Percentiles rank a stretch among this genome's conserved stretches.
Conservation (phyloP, 306 rosid species). For the Purshia tridentata region DNA sequence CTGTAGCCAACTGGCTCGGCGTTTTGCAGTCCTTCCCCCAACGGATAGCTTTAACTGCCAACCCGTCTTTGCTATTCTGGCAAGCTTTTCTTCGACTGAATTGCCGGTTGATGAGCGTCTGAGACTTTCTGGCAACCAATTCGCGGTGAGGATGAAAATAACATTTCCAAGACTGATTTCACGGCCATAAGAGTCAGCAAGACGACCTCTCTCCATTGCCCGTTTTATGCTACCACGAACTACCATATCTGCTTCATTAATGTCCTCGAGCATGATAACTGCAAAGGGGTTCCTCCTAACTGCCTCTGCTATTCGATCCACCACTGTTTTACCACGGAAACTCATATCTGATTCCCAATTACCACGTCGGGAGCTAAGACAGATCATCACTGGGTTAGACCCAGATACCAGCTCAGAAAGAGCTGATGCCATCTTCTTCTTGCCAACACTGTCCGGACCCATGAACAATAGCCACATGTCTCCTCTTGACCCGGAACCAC, state of each 20-base stretch:
- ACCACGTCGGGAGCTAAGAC: constrained; percentile 52
- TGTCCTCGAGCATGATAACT: constrained; percentile 81
- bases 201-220: constrained; percentile 87
- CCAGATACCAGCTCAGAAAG: constrained; percentile 80
- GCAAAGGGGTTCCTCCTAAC: constrained; percentile 74
- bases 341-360: constrained; percentile 59
- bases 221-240: constrained; percentile 65
- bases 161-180: constrained; percentile 83
- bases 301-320: constrained; percentile 81
- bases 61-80: constrained; percentile 45
- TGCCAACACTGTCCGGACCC: constrained; percentile 90
- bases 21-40: constrained; percentile 56
- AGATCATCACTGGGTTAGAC: constrained; percentile 60
- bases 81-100: constrained; percentile 56
- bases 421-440: constrained; percentile 88
- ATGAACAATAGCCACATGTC: constrained; percentile 83
- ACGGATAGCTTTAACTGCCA: constrained; percentile 77
- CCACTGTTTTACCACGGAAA: constrained; percentile 76
- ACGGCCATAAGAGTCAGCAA: constrained; percentile 81
- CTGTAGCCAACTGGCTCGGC: constrained; percentile 60
- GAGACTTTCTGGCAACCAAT: constrained; percentile 75
- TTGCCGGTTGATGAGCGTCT: constrained; percentile 48
- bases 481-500: constrained; percentile 53
- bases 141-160: constrained; percentile 76
- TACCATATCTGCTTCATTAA: constrained; percentile 63